A percentile compares a stretch with the other conserved stretches of the same genome.
phyloP scores from a whole-genome alignment of 345 rosid genomes.

The Populus pruinosa region DNA sequence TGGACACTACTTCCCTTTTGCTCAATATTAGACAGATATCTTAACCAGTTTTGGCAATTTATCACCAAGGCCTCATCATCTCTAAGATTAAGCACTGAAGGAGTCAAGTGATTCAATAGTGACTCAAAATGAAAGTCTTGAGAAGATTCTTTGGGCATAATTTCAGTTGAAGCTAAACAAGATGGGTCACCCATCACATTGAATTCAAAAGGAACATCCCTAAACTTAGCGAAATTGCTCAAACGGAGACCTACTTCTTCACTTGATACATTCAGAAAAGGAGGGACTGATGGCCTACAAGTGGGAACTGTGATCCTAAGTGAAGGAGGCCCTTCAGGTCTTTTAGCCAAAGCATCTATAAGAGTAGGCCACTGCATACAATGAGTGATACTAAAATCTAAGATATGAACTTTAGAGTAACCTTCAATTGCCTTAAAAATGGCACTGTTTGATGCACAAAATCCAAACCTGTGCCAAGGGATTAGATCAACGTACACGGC shows the following conservation, averaged over 20 bases:
- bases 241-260: constrained; percentile 57
- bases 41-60: constrained; percentile 70
- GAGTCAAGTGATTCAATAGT: constrained; percentile 35
- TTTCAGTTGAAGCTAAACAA: background rate
- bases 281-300: constrained; percentile 50
- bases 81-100: constrained; percentile 26
- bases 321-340: constrained; percentile 64
- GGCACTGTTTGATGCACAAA: constrained; percentile 56
- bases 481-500: constrained; percentile 68
- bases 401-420: constrained; percentile 45
- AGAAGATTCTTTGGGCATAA: constrained; percentile 15
- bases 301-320: constrained; percentile 58
- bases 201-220: constrained; percentile 58
- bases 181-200: constrained; percentile 24
- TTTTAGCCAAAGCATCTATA: constrained; percentile 57
- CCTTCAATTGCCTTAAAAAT: constrained; percentile 51
- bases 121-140: constrained; percentile 32
- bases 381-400: constrained; percentile 63
- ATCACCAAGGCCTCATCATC: constrained; percentile 59
- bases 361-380: constrained; percentile 84
- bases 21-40: constrained; percentile 45
- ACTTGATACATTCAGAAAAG: constrained; percentile 45
- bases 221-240: constrained; percentile 52
- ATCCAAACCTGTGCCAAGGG: constrained; percentile 78
- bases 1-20: constrained; percentile 4